phyloP scores from a whole-genome alignment of 331 rosid genomes.

The Quercus tomentella region DNA sequence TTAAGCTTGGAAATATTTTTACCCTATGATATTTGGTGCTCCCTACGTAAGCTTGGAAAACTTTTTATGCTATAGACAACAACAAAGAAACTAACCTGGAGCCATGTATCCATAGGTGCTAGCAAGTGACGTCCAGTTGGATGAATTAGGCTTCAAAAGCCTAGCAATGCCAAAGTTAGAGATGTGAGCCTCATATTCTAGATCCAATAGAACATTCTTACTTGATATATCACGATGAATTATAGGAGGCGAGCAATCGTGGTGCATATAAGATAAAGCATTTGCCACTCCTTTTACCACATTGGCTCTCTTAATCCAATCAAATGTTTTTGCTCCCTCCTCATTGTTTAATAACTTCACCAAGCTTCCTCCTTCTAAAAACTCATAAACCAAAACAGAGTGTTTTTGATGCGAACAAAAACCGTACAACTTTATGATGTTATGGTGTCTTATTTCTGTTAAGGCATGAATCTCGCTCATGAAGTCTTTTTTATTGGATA shows the following conservation, averaged over 20 bases:
- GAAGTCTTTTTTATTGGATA: conserved; percentile 23
- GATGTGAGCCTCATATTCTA: conserved; percentile 32
- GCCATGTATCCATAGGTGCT: conserved; percentile 27
- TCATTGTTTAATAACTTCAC: conserved; percentile 14
- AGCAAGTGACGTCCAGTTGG: conserved; percentile 33
- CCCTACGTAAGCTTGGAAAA: no score
- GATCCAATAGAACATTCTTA: conserved; percentile 40
- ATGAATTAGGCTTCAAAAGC: conserved; percentile 27
- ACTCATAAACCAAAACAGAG: conserved; percentile 35
- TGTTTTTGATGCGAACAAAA: conserved; percentile 32
- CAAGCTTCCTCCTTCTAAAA: conserved; percentile 41
- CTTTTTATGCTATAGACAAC: background rate
- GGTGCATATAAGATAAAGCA: conserved; percentile 42
- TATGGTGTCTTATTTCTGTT: conserved; percentile 42
- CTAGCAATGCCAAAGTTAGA: conserved; percentile 37
- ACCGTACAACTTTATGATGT: conserved; percentile 39
- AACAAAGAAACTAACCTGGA: background rate
- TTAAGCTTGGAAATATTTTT: no score
- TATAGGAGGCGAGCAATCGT: conserved; percentile 23
- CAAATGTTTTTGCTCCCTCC: conserved; percentile 25
- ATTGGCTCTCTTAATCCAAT: conserved; percentile 43
- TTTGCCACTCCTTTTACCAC: conserved; percentile 42
- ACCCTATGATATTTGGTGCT: no score
- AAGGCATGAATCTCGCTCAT: conserved; percentile 34
- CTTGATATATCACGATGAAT: conserved; percentile 48